A percentile compares a stretch with the other conserved stretches of the same genome.
These are phyloP conservation scores for Eucalyptus globulus DNA, from an alignment of 345 rosid genomes.

Conservation along the genomic window DNA sequence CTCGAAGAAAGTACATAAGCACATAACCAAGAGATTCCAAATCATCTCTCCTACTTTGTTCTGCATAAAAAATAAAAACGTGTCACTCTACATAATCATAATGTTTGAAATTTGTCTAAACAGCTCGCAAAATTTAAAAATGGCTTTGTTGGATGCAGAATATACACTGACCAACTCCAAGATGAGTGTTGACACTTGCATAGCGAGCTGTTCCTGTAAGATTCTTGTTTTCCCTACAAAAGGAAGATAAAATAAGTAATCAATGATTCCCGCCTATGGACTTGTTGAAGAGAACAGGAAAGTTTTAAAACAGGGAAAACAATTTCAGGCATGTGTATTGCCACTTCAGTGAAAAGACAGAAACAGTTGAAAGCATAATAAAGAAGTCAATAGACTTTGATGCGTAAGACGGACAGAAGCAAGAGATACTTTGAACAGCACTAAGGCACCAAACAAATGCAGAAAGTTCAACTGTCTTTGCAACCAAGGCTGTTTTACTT, in stretches of 20 bases:
- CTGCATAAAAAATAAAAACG: constrained; percentile 18
- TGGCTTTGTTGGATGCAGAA: neutral
- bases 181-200: constrained; percentile 97
- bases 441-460: neutral
- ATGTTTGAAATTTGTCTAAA: neutral
- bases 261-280: neutral
- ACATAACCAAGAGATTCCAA: constrained; percentile 98
- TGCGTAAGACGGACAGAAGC: neutral
- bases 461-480: neutral
- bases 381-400: neutral
- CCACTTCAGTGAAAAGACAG: neutral
- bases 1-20: constrained; percentile 92
- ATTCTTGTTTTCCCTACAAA: constrained; percentile 85
- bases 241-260: neutral
- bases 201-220: constrained; percentile 98
- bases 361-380: neutral
- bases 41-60: constrained; percentile 99
- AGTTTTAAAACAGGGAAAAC: neutral
- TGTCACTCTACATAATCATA: neutral
- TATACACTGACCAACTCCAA: constrained; percentile 69
- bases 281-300: neutral
- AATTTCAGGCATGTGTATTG: neutral
- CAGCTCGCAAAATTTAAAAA: neutral
- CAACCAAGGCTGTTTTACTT: neutral
- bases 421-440: neutral